phyloP scores from a whole-genome alignment of 148 eudicot species.

The Fagopyrum tataricum region DNA sequence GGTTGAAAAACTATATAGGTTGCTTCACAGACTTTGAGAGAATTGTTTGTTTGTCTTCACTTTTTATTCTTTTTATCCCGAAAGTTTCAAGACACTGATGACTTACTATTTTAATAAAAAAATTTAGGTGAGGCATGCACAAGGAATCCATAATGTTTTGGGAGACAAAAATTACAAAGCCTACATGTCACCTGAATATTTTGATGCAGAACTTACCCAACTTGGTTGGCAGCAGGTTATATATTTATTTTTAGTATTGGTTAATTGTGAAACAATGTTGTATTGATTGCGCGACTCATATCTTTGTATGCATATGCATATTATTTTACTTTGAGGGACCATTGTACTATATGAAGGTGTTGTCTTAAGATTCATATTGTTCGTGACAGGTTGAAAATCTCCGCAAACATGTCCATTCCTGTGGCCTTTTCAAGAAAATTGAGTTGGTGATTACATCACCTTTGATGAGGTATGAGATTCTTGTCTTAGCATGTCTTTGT shows the following conservation, averaged over 20 bases:
- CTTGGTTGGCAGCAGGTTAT: slow-evolving; percentile 98
- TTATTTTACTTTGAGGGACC: background rate
- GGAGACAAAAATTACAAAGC: slow-evolving; percentile 88
- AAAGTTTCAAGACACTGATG: background rate
- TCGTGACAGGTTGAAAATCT: slow-evolving; percentile 67
- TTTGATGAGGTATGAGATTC: slow-evolving; percentile 37
- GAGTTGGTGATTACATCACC: slow-evolving; percentile 91
- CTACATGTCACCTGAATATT: slow-evolving; percentile 83
- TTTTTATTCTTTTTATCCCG: background rate
- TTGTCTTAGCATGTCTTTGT: background rate
- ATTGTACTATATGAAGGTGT: background rate
- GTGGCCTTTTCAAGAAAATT: slow-evolving; percentile 64
- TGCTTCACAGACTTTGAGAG: background rate
- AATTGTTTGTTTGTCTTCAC: background rate
- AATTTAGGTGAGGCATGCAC: slow-evolving; percentile 98
- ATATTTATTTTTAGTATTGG: background rate
- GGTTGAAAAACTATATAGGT: background rate
- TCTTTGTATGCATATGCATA: background rate
- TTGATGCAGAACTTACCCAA: slow-evolving; percentile 84
- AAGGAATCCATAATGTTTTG: slow-evolving; percentile 89
- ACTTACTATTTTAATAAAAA: slow-evolving; percentile 25
- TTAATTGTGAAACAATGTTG: background rate
- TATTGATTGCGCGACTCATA: background rate
- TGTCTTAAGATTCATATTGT: background rate
- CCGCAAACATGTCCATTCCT: slow-evolving; percentile 68